phyloP scores from a whole-genome alignment of 2,329 filamentous ascomycete genomes.

The Cercospora sp. region DNA sequence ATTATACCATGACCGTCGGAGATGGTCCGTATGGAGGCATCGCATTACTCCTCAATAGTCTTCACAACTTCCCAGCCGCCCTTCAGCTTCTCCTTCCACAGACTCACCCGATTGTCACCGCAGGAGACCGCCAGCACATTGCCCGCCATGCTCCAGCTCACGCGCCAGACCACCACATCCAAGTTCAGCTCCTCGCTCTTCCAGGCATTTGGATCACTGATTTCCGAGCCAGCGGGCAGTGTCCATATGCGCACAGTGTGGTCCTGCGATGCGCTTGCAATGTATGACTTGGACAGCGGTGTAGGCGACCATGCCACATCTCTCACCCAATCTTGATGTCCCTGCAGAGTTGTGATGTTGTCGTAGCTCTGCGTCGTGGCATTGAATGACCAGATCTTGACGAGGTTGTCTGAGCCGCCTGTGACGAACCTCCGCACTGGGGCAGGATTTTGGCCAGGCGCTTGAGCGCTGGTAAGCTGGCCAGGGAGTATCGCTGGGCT shows the following conservation, averaged over 20 bases:
- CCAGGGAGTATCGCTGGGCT: conserved; percentile 82
- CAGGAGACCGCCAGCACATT: conserved; percentile 94
- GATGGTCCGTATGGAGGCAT: neutral
- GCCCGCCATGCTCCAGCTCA: conserved; percentile 95
- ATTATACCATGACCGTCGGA: neutral
- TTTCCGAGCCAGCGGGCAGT: conserved; percentile 41
- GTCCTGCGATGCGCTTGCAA: conserved; percentile 92
- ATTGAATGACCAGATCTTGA: conserved; percentile 92
- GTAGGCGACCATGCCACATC: conserved; percentile 97
- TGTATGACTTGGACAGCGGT: conserved; percentile 92
- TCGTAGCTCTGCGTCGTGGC: conserved; percentile 41
- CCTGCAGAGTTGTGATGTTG: conserved; percentile 63
- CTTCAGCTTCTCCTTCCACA: conserved; percentile 98
- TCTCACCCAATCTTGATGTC: conserved; percentile 94
- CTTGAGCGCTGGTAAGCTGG: conserved; percentile 71
- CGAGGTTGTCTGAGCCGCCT: conserved; percentile 86
- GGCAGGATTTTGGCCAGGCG: conserved; percentile 47
- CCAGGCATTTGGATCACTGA: conserved; percentile 66
- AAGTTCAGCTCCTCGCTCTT: conserved; percentile 81
- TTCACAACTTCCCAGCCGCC: conserved; percentile 98
- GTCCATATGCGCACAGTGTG: conserved; percentile 99
- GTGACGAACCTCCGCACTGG: conserved; percentile 81
- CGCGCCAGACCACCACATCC: conserved; percentile 87
- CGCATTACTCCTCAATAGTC: conserved; percentile 69
- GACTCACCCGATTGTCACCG: conserved; percentile 91